Base-by-base conservation (phyloP, 192 early-diverging fungal genomes). In the Endogone sp. region DNA sequence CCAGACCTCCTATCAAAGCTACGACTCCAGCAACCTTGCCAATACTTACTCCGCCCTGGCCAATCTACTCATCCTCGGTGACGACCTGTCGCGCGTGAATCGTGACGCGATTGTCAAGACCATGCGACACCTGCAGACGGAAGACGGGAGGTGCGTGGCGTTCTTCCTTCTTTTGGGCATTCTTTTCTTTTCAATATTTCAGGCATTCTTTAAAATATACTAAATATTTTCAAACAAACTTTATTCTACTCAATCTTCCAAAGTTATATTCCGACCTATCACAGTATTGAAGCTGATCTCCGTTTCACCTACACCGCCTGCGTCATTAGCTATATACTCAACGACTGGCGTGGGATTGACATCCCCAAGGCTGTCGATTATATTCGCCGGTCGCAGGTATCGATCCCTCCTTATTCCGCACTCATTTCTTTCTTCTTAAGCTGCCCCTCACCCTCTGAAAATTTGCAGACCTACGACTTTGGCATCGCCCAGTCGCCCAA, bases 271-370 rank as follows among this genome's bases (percentile, higher is more conserved):
- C 90, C 93, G 32, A 85, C 84, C 55, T 75, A 77, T 16, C 85
- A 80, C n/a, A 88, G 87, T 32, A 78, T 74, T 61, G 96, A 98
- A 78, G 75, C 76, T 55, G 98, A 99, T 75, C 84, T 95, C 73
- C 88, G 98, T 9, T 98, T 98, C 67, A 71, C 94, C 9, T 99
- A 87, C 84, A 93, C 93, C 75, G 97, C 98, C 0, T 91, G 91
- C 67, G 91, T 86, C 0, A 83, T 97, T 2, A 90, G 84, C 2
- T 84, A 88, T 57, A 84, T 98, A 10, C 77, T 99, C 26, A 89
- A 89, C 71, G 97, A 98, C 79, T 98, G 94, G 91, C 76, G 81
- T 64, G 95, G 94, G 0, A 78, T 98, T n/a, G 82, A 98, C 75
- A 71, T 74, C 4, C 81, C 84, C 9, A 66, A 67, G 6, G 85